Conservation (phyloP, 2,329 filamentous ascomycete species). For the Trichoderma atrobrunneum region DNA sequence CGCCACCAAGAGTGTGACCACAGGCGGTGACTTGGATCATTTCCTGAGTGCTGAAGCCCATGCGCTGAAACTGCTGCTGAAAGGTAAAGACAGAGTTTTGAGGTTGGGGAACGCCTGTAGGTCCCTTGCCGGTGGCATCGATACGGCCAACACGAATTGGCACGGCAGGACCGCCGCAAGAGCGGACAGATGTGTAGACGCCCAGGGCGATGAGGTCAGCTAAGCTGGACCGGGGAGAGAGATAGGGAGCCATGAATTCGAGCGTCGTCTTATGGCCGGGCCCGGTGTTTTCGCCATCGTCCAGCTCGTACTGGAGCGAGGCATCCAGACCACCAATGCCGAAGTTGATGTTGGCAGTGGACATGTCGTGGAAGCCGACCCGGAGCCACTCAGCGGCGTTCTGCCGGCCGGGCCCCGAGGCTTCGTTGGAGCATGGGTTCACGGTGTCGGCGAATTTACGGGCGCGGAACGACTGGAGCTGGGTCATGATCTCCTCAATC, state of each 20-base stretch:
- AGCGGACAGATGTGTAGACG: conserved; percentile 56
- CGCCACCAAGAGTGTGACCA: conserved; percentile 60
- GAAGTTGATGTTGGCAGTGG: conserved; percentile 49
- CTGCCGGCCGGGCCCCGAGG: conserved; percentile 52
- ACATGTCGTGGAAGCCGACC: conserved; percentile 61
- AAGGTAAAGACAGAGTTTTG: conserved; percentile 54
- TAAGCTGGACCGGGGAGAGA: conserved; percentile 50
- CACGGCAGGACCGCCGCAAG: conserved; percentile 56
- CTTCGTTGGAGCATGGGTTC: conserved; percentile 54
- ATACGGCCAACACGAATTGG: conserved; percentile 52
- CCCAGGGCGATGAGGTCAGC: conserved; percentile 58
- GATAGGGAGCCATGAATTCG: conserved; percentile 51
- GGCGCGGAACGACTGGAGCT: conserved; percentile 52
- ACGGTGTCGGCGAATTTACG: conserved; percentile 56
- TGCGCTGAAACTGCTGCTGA: conserved; percentile 52
- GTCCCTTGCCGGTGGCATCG: conserved; percentile 50
- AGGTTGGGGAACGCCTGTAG: conserved; percentile 54
- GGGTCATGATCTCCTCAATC: conserved; percentile 62
- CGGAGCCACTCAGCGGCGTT: conserved; percentile 62
- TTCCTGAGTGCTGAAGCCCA: conserved; percentile 54
- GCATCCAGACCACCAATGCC: conserved; percentile 55
- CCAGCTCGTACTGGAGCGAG: conserved; percentile 59
- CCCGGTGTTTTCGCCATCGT: conserved; percentile 54
- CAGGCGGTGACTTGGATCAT: conserved; percentile 62
- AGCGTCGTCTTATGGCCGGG: conserved; percentile 54